Evolutionary conservation across 2,329 filamentous ascomycete genomes (phyloP).

Genomic region (Neofusicoccum ribis): DNA sequence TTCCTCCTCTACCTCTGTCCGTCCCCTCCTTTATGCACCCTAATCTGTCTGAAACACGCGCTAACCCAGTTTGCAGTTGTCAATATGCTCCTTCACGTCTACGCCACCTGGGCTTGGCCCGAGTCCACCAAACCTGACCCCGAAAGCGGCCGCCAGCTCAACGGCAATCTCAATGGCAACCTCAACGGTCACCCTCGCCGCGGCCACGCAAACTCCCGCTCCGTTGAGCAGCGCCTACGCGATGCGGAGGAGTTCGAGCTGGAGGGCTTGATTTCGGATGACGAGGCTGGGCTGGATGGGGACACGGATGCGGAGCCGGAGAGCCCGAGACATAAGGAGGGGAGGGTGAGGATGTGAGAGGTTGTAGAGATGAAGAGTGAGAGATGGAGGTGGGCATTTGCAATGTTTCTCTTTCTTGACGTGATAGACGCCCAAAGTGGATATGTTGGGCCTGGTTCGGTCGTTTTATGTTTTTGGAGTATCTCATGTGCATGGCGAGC

Average conservation of each 20-base stretch:
- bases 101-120: slow-evolving; percentile 64
- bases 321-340: slow-evolving; percentile 4
- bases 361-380: neutral
- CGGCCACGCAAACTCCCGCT: slow-evolving; percentile 37
- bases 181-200: slow-evolving; percentile 38
- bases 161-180: slow-evolving; percentile 32
- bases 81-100: slow-evolving; percentile 82
- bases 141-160: slow-evolving; percentile 32
- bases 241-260: slow-evolving; percentile 94
- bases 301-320: slow-evolving; percentile 6
- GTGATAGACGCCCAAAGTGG: no score
- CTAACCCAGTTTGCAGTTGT: slow-evolving; percentile 54
- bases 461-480: neutral
- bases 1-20: slow-evolving; percentile 86
- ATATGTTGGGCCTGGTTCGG: no score
- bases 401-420: no score
- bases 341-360: neutral
- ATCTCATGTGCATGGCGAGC: neutral
- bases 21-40: slow-evolving; percentile 29
- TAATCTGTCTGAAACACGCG: neutral
- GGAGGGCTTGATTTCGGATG: slow-evolving; percentile 84
- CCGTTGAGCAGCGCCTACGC: slow-evolving; percentile 60
- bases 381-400: no score
- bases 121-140: slow-evolving; percentile 36
- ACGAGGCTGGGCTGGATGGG: slow-evolving; percentile 59